A percentile compares a stretch with the other conserved stretches of the same genome.
phyloP scores from a whole-genome alignment of 2,329 filamentous ascomycete genomes.

The Botrytis aclada region DNA sequence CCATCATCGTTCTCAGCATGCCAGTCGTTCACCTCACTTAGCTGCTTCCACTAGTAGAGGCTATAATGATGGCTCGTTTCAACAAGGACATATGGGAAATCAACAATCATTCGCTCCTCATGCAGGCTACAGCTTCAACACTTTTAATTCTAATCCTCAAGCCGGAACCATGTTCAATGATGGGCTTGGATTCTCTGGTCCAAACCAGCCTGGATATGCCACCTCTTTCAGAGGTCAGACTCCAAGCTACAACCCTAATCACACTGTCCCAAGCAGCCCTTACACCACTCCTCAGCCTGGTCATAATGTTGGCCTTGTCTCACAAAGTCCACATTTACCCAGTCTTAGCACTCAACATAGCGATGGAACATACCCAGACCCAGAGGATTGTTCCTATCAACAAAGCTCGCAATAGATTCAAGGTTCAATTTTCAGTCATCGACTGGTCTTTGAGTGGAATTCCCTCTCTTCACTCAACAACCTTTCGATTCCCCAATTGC shows the following conservation, averaged over 20 bases:
- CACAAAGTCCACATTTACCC: not conserved
- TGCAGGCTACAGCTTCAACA: not conserved
- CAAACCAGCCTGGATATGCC: not conserved
- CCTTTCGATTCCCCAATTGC: not conserved
- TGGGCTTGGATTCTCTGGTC: not conserved
- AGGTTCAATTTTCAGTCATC: not conserved
- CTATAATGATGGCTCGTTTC: not conserved
- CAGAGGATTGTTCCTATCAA: not conserved
- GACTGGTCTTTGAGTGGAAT: not conserved
- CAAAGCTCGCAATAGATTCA: not conserved
- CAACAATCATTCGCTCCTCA: not conserved
- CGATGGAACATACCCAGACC: not conserved
- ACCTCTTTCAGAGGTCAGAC: not conserved
- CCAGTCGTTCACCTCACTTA: not conserved
- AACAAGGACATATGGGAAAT: not conserved
- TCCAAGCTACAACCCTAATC: not conserved
- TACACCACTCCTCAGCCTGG: not conserved
- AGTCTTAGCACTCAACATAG: not conserved
- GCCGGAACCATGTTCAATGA: not conserved
- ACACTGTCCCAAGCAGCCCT: not conserved
- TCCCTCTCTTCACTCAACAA: not conserved
- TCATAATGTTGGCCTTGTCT: not conserved
- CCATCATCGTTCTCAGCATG: not conserved
- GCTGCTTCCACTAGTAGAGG: not conserved
- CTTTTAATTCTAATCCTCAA: not conserved